Conservation (phyloP, 2,329 filamentous ascomycete genomes). For the Diaporthe citri region DNA sequence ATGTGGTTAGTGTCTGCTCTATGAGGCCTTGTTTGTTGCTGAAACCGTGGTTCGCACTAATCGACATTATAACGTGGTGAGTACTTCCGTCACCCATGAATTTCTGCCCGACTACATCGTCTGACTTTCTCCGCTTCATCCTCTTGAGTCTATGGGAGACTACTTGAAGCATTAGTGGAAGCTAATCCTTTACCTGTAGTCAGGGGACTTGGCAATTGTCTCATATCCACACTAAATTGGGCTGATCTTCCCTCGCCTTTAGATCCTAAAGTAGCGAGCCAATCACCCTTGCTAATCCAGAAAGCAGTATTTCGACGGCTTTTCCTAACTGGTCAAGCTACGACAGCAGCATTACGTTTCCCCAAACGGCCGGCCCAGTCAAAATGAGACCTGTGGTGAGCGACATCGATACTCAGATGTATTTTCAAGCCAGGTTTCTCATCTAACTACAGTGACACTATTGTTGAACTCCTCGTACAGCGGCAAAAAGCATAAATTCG, state of each 20-base stretch:
- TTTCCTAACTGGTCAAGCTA: too few relatives aligned
- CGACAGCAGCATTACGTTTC: too few relatives aligned
- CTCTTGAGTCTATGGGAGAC: background rate
- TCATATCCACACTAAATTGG: background rate
- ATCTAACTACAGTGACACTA: background rate
- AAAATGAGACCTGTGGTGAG: too few relatives aligned
- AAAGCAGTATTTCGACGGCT: too few relatives aligned
- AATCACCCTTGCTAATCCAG: background rate
- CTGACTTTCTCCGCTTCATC: background rate
- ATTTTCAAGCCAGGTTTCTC: background rate
- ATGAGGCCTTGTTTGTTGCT: background rate
- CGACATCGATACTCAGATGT: too few relatives aligned
- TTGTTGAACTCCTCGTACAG: background rate
- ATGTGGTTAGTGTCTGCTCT: background rate
- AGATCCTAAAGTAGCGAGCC: background rate
- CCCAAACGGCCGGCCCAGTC: too few relatives aligned
- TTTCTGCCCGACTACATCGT: background rate
- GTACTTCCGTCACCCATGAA: background rate
- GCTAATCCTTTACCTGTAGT: background rate
- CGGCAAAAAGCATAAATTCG: too few relatives aligned
- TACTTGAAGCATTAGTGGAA: background rate
- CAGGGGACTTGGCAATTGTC: background rate
- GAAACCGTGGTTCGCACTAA: background rate
- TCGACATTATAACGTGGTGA: background rate
- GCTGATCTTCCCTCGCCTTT: background rate